These are phyloP conservation scores for Leccinum truebloodii DNA, from an alignment of 768 basidiomycete species.

Conservation along the genomic window DNA sequence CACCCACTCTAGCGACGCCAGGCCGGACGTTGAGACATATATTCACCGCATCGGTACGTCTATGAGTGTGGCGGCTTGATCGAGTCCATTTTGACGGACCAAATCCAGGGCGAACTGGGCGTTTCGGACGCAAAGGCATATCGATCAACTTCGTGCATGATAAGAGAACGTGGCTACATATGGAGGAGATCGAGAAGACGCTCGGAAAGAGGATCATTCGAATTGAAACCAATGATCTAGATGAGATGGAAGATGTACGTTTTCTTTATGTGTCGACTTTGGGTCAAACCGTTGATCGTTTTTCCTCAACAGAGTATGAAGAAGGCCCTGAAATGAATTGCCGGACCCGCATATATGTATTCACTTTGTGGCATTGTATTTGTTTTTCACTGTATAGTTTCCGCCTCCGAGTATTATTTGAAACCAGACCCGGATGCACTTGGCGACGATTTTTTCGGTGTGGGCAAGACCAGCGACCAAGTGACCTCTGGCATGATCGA, in stretches of 20 bases:
- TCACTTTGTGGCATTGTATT: background rate
- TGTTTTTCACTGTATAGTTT: background rate
- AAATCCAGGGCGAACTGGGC: slow-evolving; percentile 90
- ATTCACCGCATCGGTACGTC: slow-evolving; percentile 92
- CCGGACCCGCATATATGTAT: background rate
- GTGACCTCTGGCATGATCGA: background rate
- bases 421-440: background rate
- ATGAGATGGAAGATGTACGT: slow-evolving; percentile 90
- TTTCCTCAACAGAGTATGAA: slow-evolving; percentile 67
- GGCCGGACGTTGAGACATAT: slow-evolving; percentile 94
- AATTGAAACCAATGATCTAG: slow-evolving; percentile 88
- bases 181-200: slow-evolving; percentile 84
- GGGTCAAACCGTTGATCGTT: background rate
- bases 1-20: slow-evolving; percentile 46
- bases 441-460: background rate
- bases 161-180: slow-evolving; percentile 81
- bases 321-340: slow-evolving; percentile 63
- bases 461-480: background rate
- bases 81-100: background rate
- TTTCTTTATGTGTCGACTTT: background rate
- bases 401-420: background rate
- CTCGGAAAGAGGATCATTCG: slow-evolving; percentile 78
- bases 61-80: background rate
- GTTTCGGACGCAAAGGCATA: slow-evolving; percentile 96
- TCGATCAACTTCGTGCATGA: slow-evolving; percentile 98